Evolutionary conservation across 169 alveolate species (phyloP).

Genomic region (Plasmodium malariae): DNA sequence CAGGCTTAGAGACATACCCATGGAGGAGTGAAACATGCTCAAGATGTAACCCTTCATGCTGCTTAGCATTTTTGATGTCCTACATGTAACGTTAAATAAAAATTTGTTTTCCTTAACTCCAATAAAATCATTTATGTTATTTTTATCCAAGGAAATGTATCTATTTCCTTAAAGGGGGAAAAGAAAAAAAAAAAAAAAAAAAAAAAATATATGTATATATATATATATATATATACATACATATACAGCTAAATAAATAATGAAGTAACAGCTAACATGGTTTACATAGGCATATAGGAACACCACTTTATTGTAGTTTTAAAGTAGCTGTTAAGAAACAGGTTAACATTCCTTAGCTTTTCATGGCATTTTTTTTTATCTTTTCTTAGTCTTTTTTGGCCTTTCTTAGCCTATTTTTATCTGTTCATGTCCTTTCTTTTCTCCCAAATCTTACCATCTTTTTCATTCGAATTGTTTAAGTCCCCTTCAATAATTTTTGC

Average conservation of each 20-base stretch:
- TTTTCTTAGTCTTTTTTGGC: no score
- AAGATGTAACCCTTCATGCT: conserved; percentile 7
- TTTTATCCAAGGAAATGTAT: conserved; percentile 28
- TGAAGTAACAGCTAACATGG: no score
- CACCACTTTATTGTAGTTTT: background rate
- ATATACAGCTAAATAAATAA: no score
- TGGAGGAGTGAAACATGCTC: conserved; percentile 1
- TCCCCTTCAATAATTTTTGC: conserved; percentile 44
- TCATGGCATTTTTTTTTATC: no score
- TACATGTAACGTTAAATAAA: conserved; percentile 36
- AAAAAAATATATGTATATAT: background rate
- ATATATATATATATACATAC: background rate
- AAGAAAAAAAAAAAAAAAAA: conserved; percentile 12
- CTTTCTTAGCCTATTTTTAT: background rate
- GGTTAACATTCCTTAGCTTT: no score
- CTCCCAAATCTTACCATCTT: conserved; percentile 22
- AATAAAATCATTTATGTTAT: conserved; percentile 44
- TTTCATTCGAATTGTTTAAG: conserved; percentile 20
- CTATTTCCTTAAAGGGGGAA: conserved; percentile 12
- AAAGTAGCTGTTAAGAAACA: no score
- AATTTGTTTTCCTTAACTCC: conserved; percentile 27
- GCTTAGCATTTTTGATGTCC: conserved; percentile 17
- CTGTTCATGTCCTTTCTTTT: background rate
- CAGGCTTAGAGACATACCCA: conserved; percentile 24
- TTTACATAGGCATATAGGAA: background rate